phyloP scores from a whole-genome alignment of 257 asterid species.

The Salvia miltiorrhiza region DNA sequence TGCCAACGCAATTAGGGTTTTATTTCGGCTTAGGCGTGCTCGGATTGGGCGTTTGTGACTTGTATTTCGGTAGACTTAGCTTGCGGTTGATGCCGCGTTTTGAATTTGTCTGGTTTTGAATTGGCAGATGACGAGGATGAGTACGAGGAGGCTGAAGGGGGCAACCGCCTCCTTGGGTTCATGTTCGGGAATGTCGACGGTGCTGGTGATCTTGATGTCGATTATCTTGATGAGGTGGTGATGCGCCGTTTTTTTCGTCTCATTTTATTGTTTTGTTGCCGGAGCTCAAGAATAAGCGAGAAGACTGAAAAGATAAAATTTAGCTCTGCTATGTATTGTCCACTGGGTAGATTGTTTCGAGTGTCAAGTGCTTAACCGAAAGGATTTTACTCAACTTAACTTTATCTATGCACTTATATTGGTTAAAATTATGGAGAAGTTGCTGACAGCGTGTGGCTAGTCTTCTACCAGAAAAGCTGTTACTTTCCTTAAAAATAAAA shows the following conservation, averaged over 20 bases:
- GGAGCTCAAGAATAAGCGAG: slow-evolving; percentile 6
- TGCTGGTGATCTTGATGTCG: slow-evolving; percentile 97
- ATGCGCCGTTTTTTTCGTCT: slow-evolving; percentile 16
- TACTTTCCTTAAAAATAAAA: neutral
- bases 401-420: slow-evolving; percentile 4
- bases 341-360: neutral
- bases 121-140: slow-evolving; percentile 93
- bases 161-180: slow-evolving; percentile 84
- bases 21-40: neutral
- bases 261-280: neutral
- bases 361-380: neutral
- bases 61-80: neutral
- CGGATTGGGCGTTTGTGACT: neutral
- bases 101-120: slow-evolving; percentile 17
- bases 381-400: neutral
- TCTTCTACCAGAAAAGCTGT: neutral
- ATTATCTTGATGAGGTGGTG: slow-evolving; percentile 99
- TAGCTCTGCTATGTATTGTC: neutral
- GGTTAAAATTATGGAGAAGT: neutral
- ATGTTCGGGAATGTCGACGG: slow-evolving; percentile 96
- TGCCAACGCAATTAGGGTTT: slow-evolving; percentile 33
- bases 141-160: slow-evolving; percentile 79
- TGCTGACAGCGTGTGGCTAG: neutral
- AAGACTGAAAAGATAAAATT: neutral
- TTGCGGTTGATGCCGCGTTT: slow-evolving; percentile 12